A percentile compares a stretch with the other conserved stretches of the same genome.
phyloP scores from a whole-genome alignment of 2,329 filamentous ascomycete species.

The Keithomyces neogunnii region DNA sequence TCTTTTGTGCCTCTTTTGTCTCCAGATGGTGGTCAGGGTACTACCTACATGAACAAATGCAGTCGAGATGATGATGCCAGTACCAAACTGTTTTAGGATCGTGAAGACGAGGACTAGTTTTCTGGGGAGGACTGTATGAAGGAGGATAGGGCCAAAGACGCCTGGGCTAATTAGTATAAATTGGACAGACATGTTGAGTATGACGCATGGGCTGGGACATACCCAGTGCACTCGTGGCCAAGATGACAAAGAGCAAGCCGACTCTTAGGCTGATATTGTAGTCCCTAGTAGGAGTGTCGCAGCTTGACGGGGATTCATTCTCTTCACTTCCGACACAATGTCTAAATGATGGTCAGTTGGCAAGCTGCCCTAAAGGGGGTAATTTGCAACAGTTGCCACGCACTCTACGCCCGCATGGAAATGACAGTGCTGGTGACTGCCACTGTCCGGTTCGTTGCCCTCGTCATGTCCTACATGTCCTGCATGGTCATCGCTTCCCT shows the following conservation, averaged over 20 bases:
- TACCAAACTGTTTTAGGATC: constrained; percentile 65
- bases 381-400: constrained; percentile 17
- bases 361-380: not conserved
- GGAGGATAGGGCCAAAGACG: constrained; percentile 59
- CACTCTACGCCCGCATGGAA: constrained; percentile 71
- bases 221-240: constrained; percentile 59
- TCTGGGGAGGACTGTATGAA: constrained; percentile 47
- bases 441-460: constrained; percentile 9
- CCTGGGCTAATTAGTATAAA: constrained; percentile 17
- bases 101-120: constrained; percentile 45
- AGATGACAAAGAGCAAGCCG: constrained; percentile 63
- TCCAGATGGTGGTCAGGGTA: not conserved
- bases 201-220: constrained; percentile 7
- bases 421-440: constrained; percentile 31
- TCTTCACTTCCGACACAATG: constrained; percentile 49
- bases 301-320: constrained; percentile 28
- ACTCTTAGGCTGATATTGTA: constrained; percentile 64
- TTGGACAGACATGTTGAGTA: not conserved
- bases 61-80: constrained; percentile 63
- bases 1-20: too few species aligned
- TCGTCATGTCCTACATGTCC: constrained; percentile 6
- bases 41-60: constrained; percentile 56
- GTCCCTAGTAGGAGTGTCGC: constrained; percentile 37
- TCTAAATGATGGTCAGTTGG: constrained; percentile 18
- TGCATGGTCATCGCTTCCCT: constrained; percentile 12